Evolutionary conservation across 495 filamentous ascomycete species (phyloP).

Genomic region (Podospora pseudopauciseta): DNA sequence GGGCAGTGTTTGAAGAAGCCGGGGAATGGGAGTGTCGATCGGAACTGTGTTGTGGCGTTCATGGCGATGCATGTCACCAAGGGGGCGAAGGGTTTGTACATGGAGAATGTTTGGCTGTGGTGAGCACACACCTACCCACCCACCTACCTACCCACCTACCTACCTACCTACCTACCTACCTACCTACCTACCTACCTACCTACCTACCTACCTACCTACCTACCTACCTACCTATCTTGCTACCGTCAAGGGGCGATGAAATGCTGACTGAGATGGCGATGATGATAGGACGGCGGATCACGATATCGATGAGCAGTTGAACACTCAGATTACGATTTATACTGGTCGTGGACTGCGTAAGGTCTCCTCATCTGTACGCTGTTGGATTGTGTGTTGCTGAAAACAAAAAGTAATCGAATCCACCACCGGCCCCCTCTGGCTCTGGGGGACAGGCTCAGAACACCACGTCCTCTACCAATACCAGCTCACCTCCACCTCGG

Average conservation of each 20-base stretch:
- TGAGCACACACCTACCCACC: constrained; percentile 24
- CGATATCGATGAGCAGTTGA: constrained; percentile 66
- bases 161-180: neutral
- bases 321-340: constrained; percentile 68
- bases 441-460: constrained; percentile 70
- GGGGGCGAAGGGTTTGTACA: constrained; percentile 60
- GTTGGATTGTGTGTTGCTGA: too few relatives aligned
- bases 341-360: constrained; percentile 61
- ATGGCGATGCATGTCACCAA: constrained; percentile 76
- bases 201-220: neutral
- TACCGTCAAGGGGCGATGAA: neutral
- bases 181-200: neutral
- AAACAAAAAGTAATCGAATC: constrained; percentile 44
- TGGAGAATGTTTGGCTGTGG: constrained; percentile 94
- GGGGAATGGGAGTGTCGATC: constrained; percentile 45
- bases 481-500: constrained; percentile 64
- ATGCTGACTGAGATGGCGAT: neutral
- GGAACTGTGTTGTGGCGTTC: constrained; percentile 67
- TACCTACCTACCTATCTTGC: neutral
- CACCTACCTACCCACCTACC: neutral
- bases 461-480: constrained; percentile 81
- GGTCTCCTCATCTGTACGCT: neutral
- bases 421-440: constrained; percentile 52
- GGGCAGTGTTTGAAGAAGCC: constrained; percentile 67
- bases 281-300: constrained; percentile 66